Percentiles rank a stretch among this genome's conserved stretches.
Evolutionary conservation across 768 basidiomycete species (phyloP).

Genomic region (Leucosporidium scottii): DNA sequence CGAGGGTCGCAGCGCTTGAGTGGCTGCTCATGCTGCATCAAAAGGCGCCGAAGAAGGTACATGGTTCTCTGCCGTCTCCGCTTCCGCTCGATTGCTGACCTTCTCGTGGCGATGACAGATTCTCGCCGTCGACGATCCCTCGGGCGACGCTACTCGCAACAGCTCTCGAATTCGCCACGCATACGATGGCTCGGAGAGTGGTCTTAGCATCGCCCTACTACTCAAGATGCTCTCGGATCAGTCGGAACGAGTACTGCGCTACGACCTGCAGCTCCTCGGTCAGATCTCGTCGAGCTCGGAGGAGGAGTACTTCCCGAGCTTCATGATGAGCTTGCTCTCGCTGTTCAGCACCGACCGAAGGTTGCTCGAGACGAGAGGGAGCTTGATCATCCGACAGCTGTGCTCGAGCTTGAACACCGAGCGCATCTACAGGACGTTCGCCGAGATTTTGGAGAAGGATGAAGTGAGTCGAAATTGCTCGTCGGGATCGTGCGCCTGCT

Average conservation of each 20-base stretch:
- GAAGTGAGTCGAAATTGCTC: slow-evolving; percentile 54
- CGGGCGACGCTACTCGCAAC: background rate
- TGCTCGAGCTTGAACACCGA: slow-evolving; percentile 92
- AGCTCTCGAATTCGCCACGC: background rate
- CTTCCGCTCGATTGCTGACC: background rate
- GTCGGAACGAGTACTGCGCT: slow-evolving; percentile 96
- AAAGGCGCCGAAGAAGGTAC: slow-evolving; percentile 89
- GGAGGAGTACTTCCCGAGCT: slow-evolving; percentile 83
- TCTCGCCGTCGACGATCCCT: slow-evolving; percentile 75
- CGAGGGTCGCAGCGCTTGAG: slow-evolving; percentile 86
- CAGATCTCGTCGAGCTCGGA: slow-evolving; percentile 90
- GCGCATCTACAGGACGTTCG: slow-evolving; percentile 87
- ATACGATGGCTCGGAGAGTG: slow-evolving; percentile 2
- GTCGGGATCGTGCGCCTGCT: background rate
- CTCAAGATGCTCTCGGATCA: slow-evolving; percentile 93
- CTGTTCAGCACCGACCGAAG: slow-evolving; percentile 90
- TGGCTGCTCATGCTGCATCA: slow-evolving; percentile 99
- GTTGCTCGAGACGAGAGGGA: slow-evolving; percentile 82
- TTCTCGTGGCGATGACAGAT: slow-evolving; percentile 51
- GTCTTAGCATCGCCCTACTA: slow-evolving; percentile 70
- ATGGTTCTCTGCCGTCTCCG: background rate
- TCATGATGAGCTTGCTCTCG: slow-evolving; percentile 90
- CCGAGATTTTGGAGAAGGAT: slow-evolving; percentile 95
- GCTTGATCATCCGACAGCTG: slow-evolving; percentile 88
- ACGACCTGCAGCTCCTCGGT: slow-evolving; percentile 87